Evolutionary conservation across 257 asterid species (phyloP).

Genomic region (Solanum ossicruentum): DNA sequence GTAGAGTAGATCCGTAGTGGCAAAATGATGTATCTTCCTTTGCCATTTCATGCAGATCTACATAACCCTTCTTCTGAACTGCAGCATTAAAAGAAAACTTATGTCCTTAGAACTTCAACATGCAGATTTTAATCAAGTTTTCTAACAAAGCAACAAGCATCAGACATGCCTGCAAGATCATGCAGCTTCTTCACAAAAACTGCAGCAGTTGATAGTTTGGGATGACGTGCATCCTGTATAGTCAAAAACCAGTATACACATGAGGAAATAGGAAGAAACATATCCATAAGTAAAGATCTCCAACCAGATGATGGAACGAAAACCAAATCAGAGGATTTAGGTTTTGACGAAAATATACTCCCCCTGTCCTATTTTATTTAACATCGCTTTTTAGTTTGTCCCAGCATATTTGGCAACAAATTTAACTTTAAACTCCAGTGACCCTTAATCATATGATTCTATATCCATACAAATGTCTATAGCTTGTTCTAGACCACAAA

Average conservation of each 20-base stretch:
- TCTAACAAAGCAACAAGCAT: background rate
- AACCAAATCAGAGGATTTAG: background rate
- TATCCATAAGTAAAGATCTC: background rate
- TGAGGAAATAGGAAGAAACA: background rate
- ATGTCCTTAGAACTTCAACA: background rate
- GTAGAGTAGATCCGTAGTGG: slow-evolving; percentile 82
- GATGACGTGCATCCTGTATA: slow-evolving; percentile 72
- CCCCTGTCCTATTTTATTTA: background rate
- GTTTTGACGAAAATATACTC: background rate
- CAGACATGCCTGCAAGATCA: slow-evolving; percentile 77
- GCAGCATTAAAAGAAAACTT: slow-evolving; percentile 15
- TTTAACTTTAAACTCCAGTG: background rate
- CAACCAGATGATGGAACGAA: background rate
- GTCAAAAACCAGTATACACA: slow-evolving; percentile 1
- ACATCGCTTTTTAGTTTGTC: background rate
- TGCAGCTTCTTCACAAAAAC: slow-evolving; percentile 78
- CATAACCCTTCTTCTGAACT: slow-evolving; percentile 93
- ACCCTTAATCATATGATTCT: background rate
- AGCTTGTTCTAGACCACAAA: background rate
- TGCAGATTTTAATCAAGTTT: background rate
- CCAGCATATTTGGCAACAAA: background rate
- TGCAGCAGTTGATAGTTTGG: slow-evolving; percentile 86
- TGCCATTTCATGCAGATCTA: slow-evolving; percentile 75
- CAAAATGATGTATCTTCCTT: slow-evolving; percentile 63
- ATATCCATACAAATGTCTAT: background rate